A percentile compares a stretch with the other conserved stretches of the same genome.
phyloP scores from a whole-genome alignment of 495 filamentous ascomycete species.

The Neurospora sp. region DNA sequence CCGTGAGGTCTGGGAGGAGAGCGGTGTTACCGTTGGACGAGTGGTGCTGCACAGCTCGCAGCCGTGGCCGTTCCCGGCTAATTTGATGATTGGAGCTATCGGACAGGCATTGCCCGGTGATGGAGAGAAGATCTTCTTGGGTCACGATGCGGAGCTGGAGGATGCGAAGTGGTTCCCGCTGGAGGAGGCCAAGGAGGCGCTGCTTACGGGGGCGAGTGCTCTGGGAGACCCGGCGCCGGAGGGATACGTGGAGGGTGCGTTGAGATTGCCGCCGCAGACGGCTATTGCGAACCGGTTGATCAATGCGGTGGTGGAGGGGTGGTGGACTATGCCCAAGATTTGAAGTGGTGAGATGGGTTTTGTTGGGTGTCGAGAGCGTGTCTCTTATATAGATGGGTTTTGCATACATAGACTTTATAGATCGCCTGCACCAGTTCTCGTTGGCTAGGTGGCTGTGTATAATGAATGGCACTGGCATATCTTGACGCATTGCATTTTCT shows the following conservation, averaged over 20 bases:
- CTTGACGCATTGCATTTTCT: neutral
- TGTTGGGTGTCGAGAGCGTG: neutral
- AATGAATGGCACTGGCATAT: neutral
- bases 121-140: slow-evolving; percentile 71
- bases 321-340: slow-evolving; percentile 30
- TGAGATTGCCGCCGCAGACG: slow-evolving; percentile 64
- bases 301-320: slow-evolving; percentile 34
- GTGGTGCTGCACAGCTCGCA: slow-evolving; percentile 91
- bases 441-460: neutral
- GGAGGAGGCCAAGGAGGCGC: slow-evolving; percentile 56
- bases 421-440: neutral
- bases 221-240: slow-evolving; percentile 51
- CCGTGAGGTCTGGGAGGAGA: slow-evolving; percentile 93
- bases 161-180: slow-evolving; percentile 78
- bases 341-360: slow-evolving; percentile 4
- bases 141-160: slow-evolving; percentile 84
- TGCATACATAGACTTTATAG: neutral
- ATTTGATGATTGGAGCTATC: slow-evolving; percentile 90
- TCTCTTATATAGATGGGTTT: neutral
- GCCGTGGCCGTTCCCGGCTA: slow-evolving; percentile 59
- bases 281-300: slow-evolving; percentile 74
- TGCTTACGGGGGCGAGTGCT: slow-evolving; percentile 50
- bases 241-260: slow-evolving; percentile 61
- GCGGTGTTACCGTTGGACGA: slow-evolving; percentile 71
- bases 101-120: slow-evolving; percentile 69